Conservation (phyloP, 2,329 filamentous ascomycete genomes). For the Pestalotiopsis sp. region DNA sequence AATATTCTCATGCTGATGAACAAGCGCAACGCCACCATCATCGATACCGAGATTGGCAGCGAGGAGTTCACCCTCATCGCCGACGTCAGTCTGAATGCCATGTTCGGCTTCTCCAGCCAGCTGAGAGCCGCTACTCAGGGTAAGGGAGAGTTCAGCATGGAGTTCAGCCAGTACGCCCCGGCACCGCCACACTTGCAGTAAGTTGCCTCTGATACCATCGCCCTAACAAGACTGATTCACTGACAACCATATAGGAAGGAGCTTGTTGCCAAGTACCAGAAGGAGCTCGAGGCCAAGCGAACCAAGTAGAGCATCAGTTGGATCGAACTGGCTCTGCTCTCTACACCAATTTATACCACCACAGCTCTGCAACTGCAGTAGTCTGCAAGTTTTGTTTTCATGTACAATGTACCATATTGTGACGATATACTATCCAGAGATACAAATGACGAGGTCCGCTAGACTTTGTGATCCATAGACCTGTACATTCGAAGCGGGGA, state of each 20-base stretch:
- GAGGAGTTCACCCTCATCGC: conserved; percentile 94
- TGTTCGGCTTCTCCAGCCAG: conserved; percentile 97
- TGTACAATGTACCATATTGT: conserved; percentile 11
- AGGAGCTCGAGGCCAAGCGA: conserved; percentile 60
- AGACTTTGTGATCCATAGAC: conserved; percentile 8
- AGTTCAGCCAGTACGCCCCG: conserved; percentile 93
- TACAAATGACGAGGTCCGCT: conserved; percentile 4
- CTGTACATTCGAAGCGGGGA: conserved; percentile 6
- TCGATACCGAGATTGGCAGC: conserved; percentile 89
- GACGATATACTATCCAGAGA: conserved; percentile 8
- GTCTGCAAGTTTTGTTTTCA: not conserved
- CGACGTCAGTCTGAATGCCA: conserved; percentile 91
- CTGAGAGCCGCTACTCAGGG: conserved; percentile 92
- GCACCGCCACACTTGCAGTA: conserved; percentile 89
- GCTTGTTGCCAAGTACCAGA: conserved; percentile 59
- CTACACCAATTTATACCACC: not conserved
- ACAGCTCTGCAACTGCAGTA: not conserved
- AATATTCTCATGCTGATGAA: conserved; percentile 93
- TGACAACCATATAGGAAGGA: conserved; percentile 51
- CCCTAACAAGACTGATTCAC: conserved; percentile 9
- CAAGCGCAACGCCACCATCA: conserved; percentile 93
- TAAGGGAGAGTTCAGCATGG: conserved; percentile 98
- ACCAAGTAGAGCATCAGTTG: conserved; percentile 45
- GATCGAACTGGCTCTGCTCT: not conserved
- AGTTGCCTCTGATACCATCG: conserved; percentile 37